These are phyloP conservation scores for Apiospora marii DNA, from an alignment of 2,329 filamentous ascomycete species.

Conservation along the genomic window DNA sequence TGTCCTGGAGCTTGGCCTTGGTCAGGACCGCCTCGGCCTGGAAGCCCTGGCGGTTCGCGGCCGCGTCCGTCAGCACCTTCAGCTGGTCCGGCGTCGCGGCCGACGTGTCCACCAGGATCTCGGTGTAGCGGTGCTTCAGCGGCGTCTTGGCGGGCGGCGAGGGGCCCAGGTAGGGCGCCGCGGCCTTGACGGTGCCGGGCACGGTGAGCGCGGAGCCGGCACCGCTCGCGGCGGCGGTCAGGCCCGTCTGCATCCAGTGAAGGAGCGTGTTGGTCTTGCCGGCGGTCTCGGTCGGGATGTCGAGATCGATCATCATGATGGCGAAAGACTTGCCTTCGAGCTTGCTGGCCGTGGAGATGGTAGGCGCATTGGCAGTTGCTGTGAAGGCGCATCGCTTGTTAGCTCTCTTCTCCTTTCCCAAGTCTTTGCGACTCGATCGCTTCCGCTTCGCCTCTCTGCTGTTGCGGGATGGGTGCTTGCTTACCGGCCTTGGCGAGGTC, in stretches of 20 bases:
- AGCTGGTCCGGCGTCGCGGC: slow-evolving; percentile 35
- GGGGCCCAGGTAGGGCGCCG: slow-evolving; percentile 39
- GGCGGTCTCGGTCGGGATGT: slow-evolving; percentile 53
- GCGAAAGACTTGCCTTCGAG: slow-evolving; percentile 51
- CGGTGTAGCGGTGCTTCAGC: slow-evolving; percentile 42
- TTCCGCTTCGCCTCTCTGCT: background rate
- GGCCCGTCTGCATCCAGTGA: slow-evolving; percentile 53
- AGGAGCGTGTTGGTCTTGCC: slow-evolving; percentile 48
- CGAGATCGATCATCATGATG: slow-evolving; percentile 54
- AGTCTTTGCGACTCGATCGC: slow-evolving; percentile 4
- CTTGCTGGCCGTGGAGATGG: slow-evolving; percentile 45
- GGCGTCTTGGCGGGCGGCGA: slow-evolving; percentile 40
- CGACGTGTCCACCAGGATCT: slow-evolving; percentile 43
- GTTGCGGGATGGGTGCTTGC: slow-evolving; percentile 25
- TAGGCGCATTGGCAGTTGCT: slow-evolving; percentile 47
- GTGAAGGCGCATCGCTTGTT: background rate
- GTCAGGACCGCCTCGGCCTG: slow-evolving; percentile 36
- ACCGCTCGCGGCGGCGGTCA: slow-evolving; percentile 38
- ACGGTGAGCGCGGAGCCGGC: slow-evolving; percentile 33
- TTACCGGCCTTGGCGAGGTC: slow-evolving; percentile 48
- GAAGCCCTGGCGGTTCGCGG: slow-evolving; percentile 38
- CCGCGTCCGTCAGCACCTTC: slow-evolving; percentile 36
- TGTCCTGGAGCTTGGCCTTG: slow-evolving; percentile 39
- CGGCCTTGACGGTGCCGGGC: slow-evolving; percentile 34
- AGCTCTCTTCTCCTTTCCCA: background rate